phyloP scores from a whole-genome alignment of 2,329 filamentous ascomycete genomes.

The Periglandula ipomoeae region DNA sequence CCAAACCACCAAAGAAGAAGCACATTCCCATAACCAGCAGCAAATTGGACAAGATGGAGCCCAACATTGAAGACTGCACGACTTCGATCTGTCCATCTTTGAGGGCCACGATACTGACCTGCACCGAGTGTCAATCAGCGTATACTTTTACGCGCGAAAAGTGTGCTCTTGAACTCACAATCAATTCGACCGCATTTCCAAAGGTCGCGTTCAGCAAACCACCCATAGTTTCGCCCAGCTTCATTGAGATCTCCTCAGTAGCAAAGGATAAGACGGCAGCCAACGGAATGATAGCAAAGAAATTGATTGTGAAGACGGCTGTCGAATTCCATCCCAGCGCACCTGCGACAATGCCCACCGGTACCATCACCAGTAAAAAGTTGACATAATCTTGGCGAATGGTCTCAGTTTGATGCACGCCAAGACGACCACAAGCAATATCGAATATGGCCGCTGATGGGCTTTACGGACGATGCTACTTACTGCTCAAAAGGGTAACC shows the following conservation, averaged over 20 bases:
- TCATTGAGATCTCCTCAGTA: constrained; percentile 65
- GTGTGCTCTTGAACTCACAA: constrained; percentile 39
- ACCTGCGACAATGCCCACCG: constrained; percentile 62
- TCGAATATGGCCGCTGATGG: not conserved
- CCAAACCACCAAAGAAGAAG: constrained; percentile 65
- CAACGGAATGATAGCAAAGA: constrained; percentile 70
- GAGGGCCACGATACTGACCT: constrained; percentile 90
- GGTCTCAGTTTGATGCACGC: not conserved
- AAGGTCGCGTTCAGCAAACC: constrained; percentile 70
- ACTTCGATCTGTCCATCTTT: constrained; percentile 81
- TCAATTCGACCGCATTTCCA: constrained; percentile 72
- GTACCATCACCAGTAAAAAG: constrained; percentile 63
- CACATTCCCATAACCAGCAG: constrained; percentile 78
- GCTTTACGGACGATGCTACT: constrained; percentile 18
- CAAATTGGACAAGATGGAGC: constrained; percentile 90
- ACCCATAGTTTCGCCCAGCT: constrained; percentile 64
- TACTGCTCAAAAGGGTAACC: constrained; percentile 50
- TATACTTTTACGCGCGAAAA: too few species aligned
- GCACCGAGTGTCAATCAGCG: constrained; percentile 8
- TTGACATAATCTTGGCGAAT: constrained; percentile 48
- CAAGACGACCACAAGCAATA: not conserved
- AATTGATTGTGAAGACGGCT: constrained; percentile 67
- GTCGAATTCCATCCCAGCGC: constrained; percentile 53
- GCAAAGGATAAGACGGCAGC: constrained; percentile 67
- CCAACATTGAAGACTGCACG: constrained; percentile 96